Conservation (phyloP, 2,329 filamentous ascomycete species). For the Huntiella savannae region DNA sequence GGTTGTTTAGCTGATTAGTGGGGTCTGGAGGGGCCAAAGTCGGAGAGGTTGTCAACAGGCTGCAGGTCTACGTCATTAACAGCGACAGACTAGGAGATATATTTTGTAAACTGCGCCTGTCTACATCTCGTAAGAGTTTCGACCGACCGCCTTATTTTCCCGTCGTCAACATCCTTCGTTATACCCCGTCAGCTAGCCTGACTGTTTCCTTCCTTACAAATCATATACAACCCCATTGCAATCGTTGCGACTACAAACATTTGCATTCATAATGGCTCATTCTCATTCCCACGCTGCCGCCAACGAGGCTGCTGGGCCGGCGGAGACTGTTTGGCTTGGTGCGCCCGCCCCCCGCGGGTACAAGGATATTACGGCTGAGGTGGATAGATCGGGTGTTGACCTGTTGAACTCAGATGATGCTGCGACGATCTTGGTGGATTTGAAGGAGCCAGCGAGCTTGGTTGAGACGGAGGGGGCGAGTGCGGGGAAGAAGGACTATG, state of each 20-base stretch:
- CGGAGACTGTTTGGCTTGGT: conserved; percentile 43
- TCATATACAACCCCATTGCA: neutral
- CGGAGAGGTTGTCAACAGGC: too few relatives aligned
- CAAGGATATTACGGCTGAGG: conserved; percentile 59
- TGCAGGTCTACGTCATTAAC: too few relatives aligned
- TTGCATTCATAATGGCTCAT: neutral
- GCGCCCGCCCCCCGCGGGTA: conserved; percentile 63
- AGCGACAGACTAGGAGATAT: too few relatives aligned
- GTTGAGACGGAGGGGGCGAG: conserved; percentile 27
- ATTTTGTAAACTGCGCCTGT: too few relatives aligned
- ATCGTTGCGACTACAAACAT: too few relatives aligned
- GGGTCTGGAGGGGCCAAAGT: too few relatives aligned
- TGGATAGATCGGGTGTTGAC: conserved; percentile 65
- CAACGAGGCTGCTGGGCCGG: neutral
- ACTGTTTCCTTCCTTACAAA: too few relatives aligned
- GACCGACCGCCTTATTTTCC: too few relatives aligned
- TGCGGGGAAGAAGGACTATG: conserved; percentile 48
- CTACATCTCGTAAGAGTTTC: too few relatives aligned
- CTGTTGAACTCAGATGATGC: conserved; percentile 68
- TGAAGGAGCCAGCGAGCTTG: neutral
- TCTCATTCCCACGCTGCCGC: neutral
- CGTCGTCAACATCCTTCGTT: too few relatives aligned
- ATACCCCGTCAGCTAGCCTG: too few relatives aligned
- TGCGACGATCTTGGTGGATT: conserved; percentile 49
- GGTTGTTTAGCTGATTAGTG: too few relatives aligned